These are phyloP conservation scores for Paspalum vaginatum DNA, from an alignment of 176 grass and related monocot genomes.

Conservation along the genomic window DNA sequence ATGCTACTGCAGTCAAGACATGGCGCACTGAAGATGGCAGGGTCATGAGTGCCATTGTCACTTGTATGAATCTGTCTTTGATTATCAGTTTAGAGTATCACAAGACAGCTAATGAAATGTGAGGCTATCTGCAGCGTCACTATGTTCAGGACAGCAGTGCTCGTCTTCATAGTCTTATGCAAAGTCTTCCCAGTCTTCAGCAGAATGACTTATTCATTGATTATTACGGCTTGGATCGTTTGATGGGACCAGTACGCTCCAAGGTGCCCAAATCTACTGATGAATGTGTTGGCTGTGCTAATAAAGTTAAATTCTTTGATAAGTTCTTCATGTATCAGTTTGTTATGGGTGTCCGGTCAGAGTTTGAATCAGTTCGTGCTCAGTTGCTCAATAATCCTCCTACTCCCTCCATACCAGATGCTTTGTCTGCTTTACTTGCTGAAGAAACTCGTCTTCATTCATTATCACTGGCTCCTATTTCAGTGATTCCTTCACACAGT, in stretches of 20 bases:
- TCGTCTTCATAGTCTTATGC: neutral
- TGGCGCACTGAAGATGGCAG: too few species aligned
- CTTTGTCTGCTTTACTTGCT: neutral
- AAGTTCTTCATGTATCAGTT: too few species aligned
- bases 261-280: neutral
- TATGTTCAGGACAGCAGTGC: neutral
- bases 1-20: too few species aligned
- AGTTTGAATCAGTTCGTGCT: neutral
- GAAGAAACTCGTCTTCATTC: neutral
- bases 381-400: neutral
- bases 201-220: neutral
- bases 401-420: neutral
- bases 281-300: neutral
- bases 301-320: neutral
- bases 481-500: neutral
- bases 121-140: neutral
- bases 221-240: neutral
- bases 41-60: too few species aligned
- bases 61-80: neutral
- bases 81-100: too few species aligned
- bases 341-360: neutral
- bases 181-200: neutral
- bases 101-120: neutral
- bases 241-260: neutral
- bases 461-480: neutral